Evolutionary conservation across 164 flowering plant species (phyloP).

Genomic region (Cinnamomum chago): DNA sequence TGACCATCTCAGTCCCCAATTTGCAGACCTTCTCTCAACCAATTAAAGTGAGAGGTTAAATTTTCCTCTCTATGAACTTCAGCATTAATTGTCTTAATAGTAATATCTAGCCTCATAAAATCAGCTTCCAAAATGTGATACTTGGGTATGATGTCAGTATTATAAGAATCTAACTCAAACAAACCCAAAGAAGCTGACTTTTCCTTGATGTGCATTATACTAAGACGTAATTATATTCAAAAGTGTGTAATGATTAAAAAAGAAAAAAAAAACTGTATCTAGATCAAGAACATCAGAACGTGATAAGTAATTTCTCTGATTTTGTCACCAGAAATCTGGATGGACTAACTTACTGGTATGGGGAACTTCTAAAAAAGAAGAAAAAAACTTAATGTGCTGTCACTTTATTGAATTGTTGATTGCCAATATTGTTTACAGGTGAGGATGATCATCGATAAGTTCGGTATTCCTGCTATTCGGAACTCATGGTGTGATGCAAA

Average conservation of each 20-base stretch:
- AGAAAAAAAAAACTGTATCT: background rate
- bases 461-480: constrained; percentile 61
- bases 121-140: no score
- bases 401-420: background rate
- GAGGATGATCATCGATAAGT: constrained; percentile 67
- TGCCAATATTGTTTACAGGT: constrained; percentile 37
- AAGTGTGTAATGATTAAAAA: background rate
- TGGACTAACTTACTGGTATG: background rate
- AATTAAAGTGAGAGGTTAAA: no score
- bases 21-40: no score
- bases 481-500: constrained; percentile 81
- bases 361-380: background rate
- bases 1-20: no score
- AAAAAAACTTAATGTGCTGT: background rate
- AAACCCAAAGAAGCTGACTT: no score
- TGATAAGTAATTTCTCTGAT: no score
- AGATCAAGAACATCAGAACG: background rate
- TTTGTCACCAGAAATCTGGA: background rate
- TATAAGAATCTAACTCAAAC: no score
- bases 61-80: no score
- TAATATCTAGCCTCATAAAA: no score
- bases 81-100: no score
- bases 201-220: no score
- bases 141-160: no score
- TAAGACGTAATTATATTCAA: background rate